Conservation (phyloP, 257 asterid genomes). For the Fraxinus cuspidata region DNA sequence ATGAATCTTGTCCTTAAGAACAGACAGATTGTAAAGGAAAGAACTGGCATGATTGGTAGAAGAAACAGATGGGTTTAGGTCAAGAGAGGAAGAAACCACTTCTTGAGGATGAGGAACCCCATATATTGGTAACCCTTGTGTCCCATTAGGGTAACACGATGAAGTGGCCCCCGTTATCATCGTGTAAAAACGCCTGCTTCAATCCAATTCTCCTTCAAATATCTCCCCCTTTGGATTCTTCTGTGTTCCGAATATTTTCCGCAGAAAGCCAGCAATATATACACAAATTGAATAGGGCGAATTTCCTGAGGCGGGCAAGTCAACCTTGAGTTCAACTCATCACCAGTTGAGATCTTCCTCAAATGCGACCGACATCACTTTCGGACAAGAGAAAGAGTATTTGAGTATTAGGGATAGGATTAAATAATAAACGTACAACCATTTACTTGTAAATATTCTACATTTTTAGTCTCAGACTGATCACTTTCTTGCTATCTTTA, state of each 20-base stretch:
- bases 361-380: slow-evolving; percentile 42
- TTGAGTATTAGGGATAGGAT: neutral
- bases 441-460: too few relatives aligned
- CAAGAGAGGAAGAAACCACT: slow-evolving; percentile 26
- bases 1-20: slow-evolving; percentile 60
- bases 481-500: neutral
- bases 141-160: slow-evolving; percentile 40
- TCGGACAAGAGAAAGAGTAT: slow-evolving; percentile 32
- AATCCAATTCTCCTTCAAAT: slow-evolving; percentile 10
- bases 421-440: too few relatives aligned
- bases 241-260: neutral
- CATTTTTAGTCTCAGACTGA: neutral
- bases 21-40: slow-evolving; percentile 63
- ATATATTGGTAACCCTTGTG: slow-evolving; percentile 37
- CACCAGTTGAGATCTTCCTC: slow-evolving; percentile 73
- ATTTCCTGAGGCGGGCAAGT: slow-evolving; percentile 34
- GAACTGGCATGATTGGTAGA: slow-evolving; percentile 25
- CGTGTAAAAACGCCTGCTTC: slow-evolving; percentile 11
- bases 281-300: too few relatives aligned
- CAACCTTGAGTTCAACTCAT: slow-evolving; percentile 49
- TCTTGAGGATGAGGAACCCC: slow-evolving; percentile 33
- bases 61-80: slow-evolving; percentile 31
- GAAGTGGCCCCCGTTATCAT: slow-evolving; percentile 43
- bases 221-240: slow-evolving; percentile 1
- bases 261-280: too few relatives aligned